Evolutionary conservation across 805 yeast species (phyloP), one percentile per base, ranked within the genome.

Genomic region (Barnettozyma pratensis): DNA sequence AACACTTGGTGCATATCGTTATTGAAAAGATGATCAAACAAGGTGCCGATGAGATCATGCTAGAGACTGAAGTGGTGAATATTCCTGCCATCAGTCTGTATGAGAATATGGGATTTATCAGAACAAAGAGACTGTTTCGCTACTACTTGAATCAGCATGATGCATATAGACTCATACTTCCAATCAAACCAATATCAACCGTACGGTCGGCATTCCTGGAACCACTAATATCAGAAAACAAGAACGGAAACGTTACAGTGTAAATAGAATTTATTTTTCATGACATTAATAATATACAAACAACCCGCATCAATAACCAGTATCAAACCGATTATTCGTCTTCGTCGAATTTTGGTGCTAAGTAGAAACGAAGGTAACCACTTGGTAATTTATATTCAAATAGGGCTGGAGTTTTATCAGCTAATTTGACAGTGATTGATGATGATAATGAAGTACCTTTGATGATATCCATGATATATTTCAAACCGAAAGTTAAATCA

Each of bases 281-380:
- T 11, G 37, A 7, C 35, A 19, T 34, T 39, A 14, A 31, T 30
- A 12, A 41, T 31, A 14, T 38, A 11, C 32, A 12, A 31, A 37
- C 25, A 28, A 29, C 29, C 28, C 19, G 26, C 40, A 31, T 31
- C 31, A 19, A 25, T n/a, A 29, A 25, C 5, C 27, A 41, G 39
- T 41, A 42, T 39, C 47, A 44, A 44, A 31, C 46, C 40, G 34
- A 19, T 63, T 72, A 80, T 56, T 87, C 94, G 55, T 87, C 96
- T 55, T 91, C 98, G 56, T 87, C 96, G 66, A 94, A 89, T 77
- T 94, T 92, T 51, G 99, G 99, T 59, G 99, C 99, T 68, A 94
- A 79, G 79, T 87, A 94, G 80, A 87, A 94, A 67, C 96, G 85
- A 67, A 94, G 75, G 70, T 88, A 87, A 47, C 99, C 99, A 68